Evolutionary conservation across 164 flowering plant genomes (phyloP).

Genomic region (Warburgia ugandensis): DNA sequence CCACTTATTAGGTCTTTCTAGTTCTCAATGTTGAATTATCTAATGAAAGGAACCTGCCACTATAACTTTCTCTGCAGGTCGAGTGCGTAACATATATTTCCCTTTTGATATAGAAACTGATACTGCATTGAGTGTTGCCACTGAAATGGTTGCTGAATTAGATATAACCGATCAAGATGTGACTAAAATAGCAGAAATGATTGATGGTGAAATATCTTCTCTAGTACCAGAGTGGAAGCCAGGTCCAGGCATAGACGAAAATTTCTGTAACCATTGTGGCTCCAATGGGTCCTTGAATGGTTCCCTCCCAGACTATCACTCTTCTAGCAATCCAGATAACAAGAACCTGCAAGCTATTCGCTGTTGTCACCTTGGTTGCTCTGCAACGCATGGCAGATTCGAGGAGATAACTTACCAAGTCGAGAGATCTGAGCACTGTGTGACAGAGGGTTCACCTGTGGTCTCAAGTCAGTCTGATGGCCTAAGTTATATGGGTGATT

Average conservation of each 20-base stretch:
- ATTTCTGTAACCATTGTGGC: conserved; percentile 43
- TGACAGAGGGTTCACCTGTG: conserved; percentile 27
- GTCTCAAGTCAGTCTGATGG: conserved; percentile 25
- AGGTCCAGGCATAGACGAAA: conserved; percentile 30
- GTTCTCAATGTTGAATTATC: conserved; percentile 1
- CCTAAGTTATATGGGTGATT: conserved; percentile 23
- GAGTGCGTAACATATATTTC: conserved; percentile 75
- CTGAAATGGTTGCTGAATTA: conserved; percentile 83
- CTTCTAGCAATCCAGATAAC: conserved; percentile 24
- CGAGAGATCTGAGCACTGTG: conserved; percentile 39
- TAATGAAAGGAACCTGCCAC: neutral
- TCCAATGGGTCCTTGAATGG: conserved; percentile 35
- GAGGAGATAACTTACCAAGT: conserved; percentile 63
- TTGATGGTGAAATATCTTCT: conserved; percentile 71
- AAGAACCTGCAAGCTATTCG: conserved; percentile 27
- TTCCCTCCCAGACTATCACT: conserved; percentile 35
- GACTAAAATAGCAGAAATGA: conserved; percentile 78
- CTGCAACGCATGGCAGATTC: conserved; percentile 73
- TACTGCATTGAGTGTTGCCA: conserved; percentile 77
- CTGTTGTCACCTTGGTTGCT: conserved; percentile 44
- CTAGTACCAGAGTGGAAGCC: conserved; percentile 74
- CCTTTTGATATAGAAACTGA: conserved; percentile 79
- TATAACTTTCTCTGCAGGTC: conserved; percentile 41
- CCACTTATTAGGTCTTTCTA: neutral
- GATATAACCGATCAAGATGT: conserved; percentile 88